Conservation (phyloP, 257 asterid genomes). For the Plantago ovata region DNA sequence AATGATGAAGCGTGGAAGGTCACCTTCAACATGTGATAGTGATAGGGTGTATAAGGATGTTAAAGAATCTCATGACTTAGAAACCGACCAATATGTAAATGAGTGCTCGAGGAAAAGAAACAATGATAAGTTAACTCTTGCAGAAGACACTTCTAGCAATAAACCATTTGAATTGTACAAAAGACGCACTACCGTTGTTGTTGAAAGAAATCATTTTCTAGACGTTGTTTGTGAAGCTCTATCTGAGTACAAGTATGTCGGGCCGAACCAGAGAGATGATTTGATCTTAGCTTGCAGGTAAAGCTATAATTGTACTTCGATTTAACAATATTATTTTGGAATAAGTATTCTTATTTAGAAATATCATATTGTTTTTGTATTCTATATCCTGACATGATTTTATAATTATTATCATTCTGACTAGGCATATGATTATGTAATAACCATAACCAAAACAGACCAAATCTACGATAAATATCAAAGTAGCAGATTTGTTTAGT, state of each 20-base stretch:
- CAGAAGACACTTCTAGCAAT: slow-evolving; percentile 39
- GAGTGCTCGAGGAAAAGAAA: slow-evolving; percentile 32
- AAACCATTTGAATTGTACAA: slow-evolving; percentile 85
- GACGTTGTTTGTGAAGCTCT: slow-evolving; percentile 85
- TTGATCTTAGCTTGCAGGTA: slow-evolving; percentile 94
- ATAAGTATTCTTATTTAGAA: slow-evolving; percentile 1
- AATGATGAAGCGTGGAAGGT: slow-evolving; percentile 46
- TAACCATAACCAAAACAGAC: no score
- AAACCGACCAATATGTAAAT: slow-evolving; percentile 22
- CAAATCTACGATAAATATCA: no score
- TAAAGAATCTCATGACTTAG: slow-evolving; percentile 36
- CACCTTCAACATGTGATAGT: slow-evolving; percentile 36
- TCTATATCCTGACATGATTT: no score
- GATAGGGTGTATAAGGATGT: slow-evolving; percentile 26
- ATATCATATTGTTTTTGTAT: background rate
- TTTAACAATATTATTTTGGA: slow-evolving; percentile 9
- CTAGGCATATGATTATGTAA: no score
- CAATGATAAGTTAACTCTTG: slow-evolving; percentile 22
- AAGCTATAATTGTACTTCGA: slow-evolving; percentile 13
- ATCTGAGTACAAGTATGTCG: slow-evolving; percentile 88
- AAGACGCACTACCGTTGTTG: slow-evolving; percentile 74
- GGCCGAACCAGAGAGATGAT: slow-evolving; percentile 95
- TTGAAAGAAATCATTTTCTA: slow-evolving; percentile 59
- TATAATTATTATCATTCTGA: no score
- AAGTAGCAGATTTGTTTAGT: no score